phyloP scores from a whole-genome alignment of 192 early-diverging fungal genomes.

The Rhizophlyctis rosea region DNA sequence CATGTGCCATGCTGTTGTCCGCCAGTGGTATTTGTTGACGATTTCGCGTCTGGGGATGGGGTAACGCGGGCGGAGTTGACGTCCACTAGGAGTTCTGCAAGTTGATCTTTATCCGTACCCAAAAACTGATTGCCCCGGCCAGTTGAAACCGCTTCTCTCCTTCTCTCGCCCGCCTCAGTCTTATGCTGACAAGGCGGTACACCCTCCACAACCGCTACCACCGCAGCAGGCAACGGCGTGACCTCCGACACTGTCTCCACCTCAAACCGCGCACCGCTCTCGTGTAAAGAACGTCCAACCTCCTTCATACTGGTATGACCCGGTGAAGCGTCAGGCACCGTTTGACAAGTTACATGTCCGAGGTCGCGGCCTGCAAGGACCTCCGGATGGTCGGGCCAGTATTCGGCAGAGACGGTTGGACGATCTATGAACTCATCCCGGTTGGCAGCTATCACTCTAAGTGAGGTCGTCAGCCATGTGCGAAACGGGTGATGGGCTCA shows the following conservation, averaged over 20 bases:
- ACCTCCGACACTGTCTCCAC: no score
- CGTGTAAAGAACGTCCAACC: no score
- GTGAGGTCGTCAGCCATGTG: not conserved
- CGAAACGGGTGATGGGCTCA: not conserved
- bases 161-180: no score
- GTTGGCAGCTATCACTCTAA: constrained; percentile 33
- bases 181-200: no score
- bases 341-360: constrained; percentile 5
- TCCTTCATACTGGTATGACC: no score
- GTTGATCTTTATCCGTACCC: not conserved
- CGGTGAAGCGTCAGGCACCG: not conserved
- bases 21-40: not conserved
- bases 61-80: not conserved
- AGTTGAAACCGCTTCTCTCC: not conserved
- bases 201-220: no score
- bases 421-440: constrained; percentile 42
- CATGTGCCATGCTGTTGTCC: constrained; percentile 37
- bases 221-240: not conserved
- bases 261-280: no score
- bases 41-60: not conserved
- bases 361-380: constrained; percentile 38
- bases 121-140: not conserved
- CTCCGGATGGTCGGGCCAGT: constrained; percentile 20
- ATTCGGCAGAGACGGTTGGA: constrained; percentile 27
- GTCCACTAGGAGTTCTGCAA: not conserved